Percentiles rank a stretch among this genome's conserved stretches.
Conservation (phyloP, 441 rosid genomes). For the Arabidopsis lyrata region DNA sequence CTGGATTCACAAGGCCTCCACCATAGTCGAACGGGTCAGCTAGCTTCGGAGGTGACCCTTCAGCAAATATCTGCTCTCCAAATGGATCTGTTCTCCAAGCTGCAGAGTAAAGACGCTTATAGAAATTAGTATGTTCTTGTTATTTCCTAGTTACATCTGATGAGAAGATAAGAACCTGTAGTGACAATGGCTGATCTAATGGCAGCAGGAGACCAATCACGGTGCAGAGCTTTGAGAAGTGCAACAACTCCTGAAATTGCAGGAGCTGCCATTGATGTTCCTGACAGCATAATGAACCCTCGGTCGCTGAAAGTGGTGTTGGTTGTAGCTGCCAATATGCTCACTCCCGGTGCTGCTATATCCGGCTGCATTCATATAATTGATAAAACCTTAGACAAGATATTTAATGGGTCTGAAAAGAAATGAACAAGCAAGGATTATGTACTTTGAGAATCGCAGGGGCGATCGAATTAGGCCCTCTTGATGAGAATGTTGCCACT, state of each 20-base stretch:
- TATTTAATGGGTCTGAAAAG: too few relatives aligned
- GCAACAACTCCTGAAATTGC: constrained; percentile 48
- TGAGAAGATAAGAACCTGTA: constrained; percentile 44
- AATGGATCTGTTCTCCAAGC: constrained; percentile 45
- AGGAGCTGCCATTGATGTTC: constrained; percentile 38
- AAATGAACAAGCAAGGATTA: too few relatives aligned
- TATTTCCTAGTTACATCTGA: too few relatives aligned
- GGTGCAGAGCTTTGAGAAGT: constrained; percentile 47
- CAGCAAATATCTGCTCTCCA: constrained; percentile 36
- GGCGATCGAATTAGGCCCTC: constrained; percentile 54
- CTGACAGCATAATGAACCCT: constrained; percentile 41
- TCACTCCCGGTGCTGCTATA: constrained; percentile 60
- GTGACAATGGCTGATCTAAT: constrained; percentile 57
- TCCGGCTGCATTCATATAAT: constrained; percentile 48
- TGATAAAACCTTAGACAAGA: too few relatives aligned
- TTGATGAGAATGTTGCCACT: constrained; percentile 52
- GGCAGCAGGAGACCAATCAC: constrained; percentile 58
- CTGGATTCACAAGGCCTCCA: constrained; percentile 66
- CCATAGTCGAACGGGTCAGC: constrained; percentile 75
- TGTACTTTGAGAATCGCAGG: constrained; percentile 53
- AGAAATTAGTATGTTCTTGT: constrained; percentile 47
- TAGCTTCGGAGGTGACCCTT: constrained; percentile 32
- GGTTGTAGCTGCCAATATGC: constrained; percentile 52
- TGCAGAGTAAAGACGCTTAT: constrained; percentile 24
- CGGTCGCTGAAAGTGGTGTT: constrained; percentile 28